A percentile compares a stretch with the other conserved stretches of the same genome.
Evolutionary conservation across 768 basidiomycete species (phyloP).

Genomic region (Termitomyces sp.): DNA sequence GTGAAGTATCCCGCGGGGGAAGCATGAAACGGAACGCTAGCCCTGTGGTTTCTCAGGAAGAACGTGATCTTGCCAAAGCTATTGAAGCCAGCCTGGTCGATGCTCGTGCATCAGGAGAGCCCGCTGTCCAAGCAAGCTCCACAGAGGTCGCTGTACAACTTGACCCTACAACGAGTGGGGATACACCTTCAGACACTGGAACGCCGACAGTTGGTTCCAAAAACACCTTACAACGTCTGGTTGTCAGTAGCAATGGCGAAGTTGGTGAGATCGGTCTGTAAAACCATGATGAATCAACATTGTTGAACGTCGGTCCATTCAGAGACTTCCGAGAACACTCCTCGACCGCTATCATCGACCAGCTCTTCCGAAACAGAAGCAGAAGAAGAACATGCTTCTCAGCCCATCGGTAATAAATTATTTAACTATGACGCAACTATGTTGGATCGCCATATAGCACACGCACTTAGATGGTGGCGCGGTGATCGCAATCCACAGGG

Average conservation of each 20-base stretch:
- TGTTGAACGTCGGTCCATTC: background rate
- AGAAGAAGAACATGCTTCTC: conserved; percentile 17
- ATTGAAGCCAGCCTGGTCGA: conserved; percentile 43
- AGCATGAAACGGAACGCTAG: background rate
- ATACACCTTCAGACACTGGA: background rate
- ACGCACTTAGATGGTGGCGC: conserved; percentile 72
- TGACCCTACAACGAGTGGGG: background rate
- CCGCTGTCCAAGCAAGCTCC: background rate
- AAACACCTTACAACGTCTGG: background rate
- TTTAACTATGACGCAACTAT: conserved; percentile 53
- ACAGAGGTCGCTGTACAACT: background rate
- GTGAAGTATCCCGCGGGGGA: background rate
- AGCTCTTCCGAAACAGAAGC: conserved; percentile 4
- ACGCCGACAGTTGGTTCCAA: background rate
- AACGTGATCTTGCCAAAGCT: conserved; percentile 39
- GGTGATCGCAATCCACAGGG: conserved; percentile 68
- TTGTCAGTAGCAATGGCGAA: background rate
- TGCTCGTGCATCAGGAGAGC: background rate
- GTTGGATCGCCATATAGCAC: conserved; percentile 51
- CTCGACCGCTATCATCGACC: background rate
- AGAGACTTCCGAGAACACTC: background rate
- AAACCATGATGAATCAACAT: background rate
- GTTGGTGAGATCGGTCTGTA: background rate
- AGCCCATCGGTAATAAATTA: conserved; percentile 62
- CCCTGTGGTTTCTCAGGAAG: conserved; percentile 26